Evolutionary conservation across 176 grass and related monocot species (phyloP).

Genomic region (Aegilops longissima): DNA sequence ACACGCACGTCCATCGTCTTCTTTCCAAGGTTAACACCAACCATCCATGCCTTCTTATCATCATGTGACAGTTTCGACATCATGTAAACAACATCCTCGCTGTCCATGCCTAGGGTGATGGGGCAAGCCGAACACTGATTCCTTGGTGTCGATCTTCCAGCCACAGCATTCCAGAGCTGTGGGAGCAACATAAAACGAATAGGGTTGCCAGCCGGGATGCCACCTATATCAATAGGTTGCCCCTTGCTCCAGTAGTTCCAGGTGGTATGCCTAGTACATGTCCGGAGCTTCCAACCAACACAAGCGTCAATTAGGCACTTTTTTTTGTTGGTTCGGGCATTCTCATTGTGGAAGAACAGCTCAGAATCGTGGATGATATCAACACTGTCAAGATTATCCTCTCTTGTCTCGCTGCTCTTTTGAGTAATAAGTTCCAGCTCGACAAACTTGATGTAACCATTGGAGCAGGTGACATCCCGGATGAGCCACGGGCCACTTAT

Average conservation of each 20-base stretch:
- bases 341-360: background rate
- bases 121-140: background rate
- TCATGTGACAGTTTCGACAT: background rate
- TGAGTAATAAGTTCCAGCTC: background rate
- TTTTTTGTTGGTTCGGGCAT: too few relatives aligned
- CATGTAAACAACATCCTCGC: background rate
- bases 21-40: background rate
- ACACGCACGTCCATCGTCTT: background rate
- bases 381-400: background rate
- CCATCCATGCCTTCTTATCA: background rate
- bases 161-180: background rate
- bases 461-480: background rate
- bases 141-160: background rate
- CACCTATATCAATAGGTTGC: background rate
- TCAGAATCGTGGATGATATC: background rate
- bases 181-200: background rate
- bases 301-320: too few relatives aligned
- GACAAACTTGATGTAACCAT: background rate
- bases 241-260: background rate
- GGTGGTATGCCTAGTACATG: background rate
- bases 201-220: background rate
- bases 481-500: background rate
- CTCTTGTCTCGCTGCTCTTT: too few relatives aligned
- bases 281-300: background rate
- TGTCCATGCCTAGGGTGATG: background rate